Conservation (phyloP, 495 filamentous ascomycete genomes). For the Daldinia decipiens region DNA sequence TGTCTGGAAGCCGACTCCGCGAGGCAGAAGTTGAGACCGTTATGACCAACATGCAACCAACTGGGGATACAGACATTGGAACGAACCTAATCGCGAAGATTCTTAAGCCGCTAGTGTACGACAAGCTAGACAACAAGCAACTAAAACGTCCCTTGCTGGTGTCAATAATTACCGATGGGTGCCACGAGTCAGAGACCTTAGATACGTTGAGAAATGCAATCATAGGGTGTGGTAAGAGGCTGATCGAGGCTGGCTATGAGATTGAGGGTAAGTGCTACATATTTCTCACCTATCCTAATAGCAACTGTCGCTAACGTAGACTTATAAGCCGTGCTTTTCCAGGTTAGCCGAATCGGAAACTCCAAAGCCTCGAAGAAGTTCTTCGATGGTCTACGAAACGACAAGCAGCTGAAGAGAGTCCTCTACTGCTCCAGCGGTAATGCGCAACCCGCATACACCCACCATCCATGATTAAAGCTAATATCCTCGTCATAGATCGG, state of each 20-base stretch:
- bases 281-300: background rate
- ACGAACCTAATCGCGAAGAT: background rate
- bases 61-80: background rate
- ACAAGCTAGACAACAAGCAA: background rate
- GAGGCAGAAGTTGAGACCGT: background rate
- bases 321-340: background rate
- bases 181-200: background rate
- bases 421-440: slow-evolving; percentile 3
- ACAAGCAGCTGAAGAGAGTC: background rate
- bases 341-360: background rate
- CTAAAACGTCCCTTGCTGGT: background rate
- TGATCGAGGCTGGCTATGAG: background rate
- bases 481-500: background rate
- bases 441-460: background rate
- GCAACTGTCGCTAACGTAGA: background rate
- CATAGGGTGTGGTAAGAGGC: background rate
- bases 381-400: background rate
- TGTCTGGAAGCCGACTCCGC: background rate
- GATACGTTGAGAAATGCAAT: background rate
- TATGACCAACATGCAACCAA: background rate
- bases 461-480: background rate
- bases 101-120: background rate
- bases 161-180: background rate
- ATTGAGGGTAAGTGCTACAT: background rate
- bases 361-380: background rate